Percentiles rank a stretch among this genome's conserved stretches.
Evolutionary conservation across 306 rosid genomes (phyloP).

Genomic region (Medicago arabica): DNA sequence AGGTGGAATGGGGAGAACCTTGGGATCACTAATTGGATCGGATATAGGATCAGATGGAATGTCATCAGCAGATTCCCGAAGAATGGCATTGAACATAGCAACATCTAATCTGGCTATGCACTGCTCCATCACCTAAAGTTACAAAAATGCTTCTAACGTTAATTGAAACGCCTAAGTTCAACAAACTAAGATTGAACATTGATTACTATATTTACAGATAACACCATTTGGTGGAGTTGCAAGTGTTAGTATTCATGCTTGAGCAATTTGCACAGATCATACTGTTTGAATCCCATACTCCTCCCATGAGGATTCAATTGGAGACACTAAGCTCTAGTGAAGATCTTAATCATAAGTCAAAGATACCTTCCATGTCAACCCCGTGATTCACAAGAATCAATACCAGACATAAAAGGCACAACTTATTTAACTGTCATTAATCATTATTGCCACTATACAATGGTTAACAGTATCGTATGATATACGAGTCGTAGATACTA

Average conservation of each 20-base stretch:
- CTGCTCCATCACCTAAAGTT: constrained; percentile 89
- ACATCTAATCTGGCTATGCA: constrained; percentile 91
- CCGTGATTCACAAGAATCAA: not conserved
- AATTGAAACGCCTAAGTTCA: constrained; percentile 21
- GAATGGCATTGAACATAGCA: constrained; percentile 99
- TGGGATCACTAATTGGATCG: constrained; percentile 86
- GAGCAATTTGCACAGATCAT: constrained; percentile 32
- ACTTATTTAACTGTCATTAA: not conserved
- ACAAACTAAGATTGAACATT: constrained; percentile 3
- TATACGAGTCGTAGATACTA: no score
- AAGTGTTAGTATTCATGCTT: not conserved
- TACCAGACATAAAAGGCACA: not conserved
- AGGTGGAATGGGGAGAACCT: constrained; percentile 81
- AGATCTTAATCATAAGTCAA: not conserved
- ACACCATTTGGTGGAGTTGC: not conserved
- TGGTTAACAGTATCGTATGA: not conserved
- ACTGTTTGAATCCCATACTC: not conserved
- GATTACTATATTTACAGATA: constrained; percentile 5
- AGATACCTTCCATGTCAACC: constrained; percentile 2
- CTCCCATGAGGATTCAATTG: constrained; percentile 3
- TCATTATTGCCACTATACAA: not conserved
- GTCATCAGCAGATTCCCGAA: constrained; percentile 88
- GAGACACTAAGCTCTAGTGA: constrained; percentile 9
- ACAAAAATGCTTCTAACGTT: constrained; percentile 34
- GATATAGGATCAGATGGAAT: constrained; percentile 96